Conservation (phyloP, 148 eudicot genomes). For the Camellia granthamiana region DNA sequence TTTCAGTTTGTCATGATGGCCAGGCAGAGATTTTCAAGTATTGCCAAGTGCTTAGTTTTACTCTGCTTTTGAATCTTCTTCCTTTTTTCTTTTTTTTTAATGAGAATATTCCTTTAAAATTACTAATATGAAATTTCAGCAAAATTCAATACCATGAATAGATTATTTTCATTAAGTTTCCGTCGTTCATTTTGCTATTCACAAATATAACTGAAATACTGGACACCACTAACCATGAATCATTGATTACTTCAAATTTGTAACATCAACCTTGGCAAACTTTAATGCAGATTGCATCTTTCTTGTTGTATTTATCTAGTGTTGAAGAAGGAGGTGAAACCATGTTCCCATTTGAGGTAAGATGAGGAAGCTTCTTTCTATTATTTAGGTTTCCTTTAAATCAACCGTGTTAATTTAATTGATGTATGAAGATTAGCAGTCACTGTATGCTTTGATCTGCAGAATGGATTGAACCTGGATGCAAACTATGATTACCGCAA, state of each 20-base stretch:
- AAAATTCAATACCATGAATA: background rate
- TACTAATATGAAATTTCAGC: background rate
- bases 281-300: slow-evolving; percentile 70
- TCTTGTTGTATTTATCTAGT: slow-evolving; percentile 79
- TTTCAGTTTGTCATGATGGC: background rate
- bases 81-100: background rate
- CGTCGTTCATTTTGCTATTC: background rate
- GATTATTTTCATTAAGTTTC: background rate
- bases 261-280: background rate
- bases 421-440: background rate
- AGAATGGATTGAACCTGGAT: slow-evolving; percentile 58
- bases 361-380: background rate
- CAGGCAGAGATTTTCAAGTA: background rate
- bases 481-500: slow-evolving; percentile 58
- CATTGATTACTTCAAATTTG: background rate
- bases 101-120: background rate
- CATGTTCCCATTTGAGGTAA: slow-evolving; percentile 89
- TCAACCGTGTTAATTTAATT: background rate
- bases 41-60: background rate
- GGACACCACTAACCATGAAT: background rate
- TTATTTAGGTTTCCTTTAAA: background rate
- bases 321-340: slow-evolving; percentile 98
- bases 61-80: background rate
- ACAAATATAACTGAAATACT: background rate
- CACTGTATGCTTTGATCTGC: slow-evolving; percentile 24